Base-by-base conservation (phyloP, 495 filamentous ascomycete genomes). In the Penicillium desertorum region DNA sequence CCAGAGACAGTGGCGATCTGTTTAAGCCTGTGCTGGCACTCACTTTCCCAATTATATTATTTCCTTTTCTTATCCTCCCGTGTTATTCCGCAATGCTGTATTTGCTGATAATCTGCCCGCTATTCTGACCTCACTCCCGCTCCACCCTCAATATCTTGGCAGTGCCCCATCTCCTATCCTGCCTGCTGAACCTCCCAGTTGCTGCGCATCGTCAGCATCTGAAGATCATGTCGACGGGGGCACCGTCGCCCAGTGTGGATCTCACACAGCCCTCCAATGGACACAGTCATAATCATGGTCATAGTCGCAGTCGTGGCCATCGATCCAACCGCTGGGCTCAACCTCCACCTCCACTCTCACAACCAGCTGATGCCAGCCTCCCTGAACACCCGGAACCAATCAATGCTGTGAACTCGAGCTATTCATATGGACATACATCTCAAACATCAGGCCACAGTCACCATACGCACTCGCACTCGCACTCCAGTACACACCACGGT, bases 221-320 rank as follows among this genome's bases (percentile, higher is more conserved):
- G 44, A n/a, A 58, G 59, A 74, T 27, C 54, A 79, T 79, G 76
- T 76, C 73, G 49, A 69, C 68, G 59, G 72, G 71, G 62, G 54
- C 64, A 49, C 58, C 69, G 57, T 65, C 66, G 53, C 66, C 64
- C 54, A 65, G 51, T 45, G 66, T 66, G 68, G 69, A 76, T 58
- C 59, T 67, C 32, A 59, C 68, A 45, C 60, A 69, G 47, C 59
- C 62, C 22, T 60, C 64, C 37, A 63, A 63, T 61, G 64, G 62
- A 51, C 67, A 75, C 57, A 52, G 61, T 17, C 67, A 70, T 41
- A 51, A 62, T 16, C 67, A 70, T 43, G 62, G 71, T 22, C 72
- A 77, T 43, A 69, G 66, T 62, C 71, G 70, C 23, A 56, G 70
- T 36, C 75, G 70, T 34, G 76, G 76, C n/a, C 76, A 77, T 56